Evolutionary conservation across 768 basidiomycete species (phyloP).

Genomic region (Trametes sanguinea): DNA sequence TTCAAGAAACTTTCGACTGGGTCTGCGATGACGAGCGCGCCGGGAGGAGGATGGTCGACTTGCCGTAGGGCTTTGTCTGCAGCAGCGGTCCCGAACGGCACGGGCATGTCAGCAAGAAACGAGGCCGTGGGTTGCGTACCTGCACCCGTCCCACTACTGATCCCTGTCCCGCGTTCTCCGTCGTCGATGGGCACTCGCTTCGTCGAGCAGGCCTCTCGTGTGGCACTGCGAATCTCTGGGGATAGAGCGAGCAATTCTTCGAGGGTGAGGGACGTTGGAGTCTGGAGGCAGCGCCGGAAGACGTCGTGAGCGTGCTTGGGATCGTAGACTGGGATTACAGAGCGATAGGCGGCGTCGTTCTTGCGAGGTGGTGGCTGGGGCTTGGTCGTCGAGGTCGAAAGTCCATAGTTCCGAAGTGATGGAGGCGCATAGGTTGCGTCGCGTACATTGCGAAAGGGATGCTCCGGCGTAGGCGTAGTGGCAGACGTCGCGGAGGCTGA

Average conservation of each 20-base stretch:
- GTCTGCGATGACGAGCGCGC: slow-evolving; percentile 11
- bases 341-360: slow-evolving; percentile 9
- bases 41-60: slow-evolving; percentile 1
- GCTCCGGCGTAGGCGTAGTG: slow-evolving; percentile 8
- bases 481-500: slow-evolving; percentile 6
- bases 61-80: background rate
- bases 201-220: no score
- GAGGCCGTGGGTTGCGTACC: background rate
- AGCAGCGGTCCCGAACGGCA: background rate
- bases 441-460: slow-evolving; percentile 12
- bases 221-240: no score
- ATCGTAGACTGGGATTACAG: background rate
- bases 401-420: slow-evolving; percentile 18
- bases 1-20: no score
- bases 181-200: no score
- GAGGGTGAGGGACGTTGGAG: no score
- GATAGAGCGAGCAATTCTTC: no score
- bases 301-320: background rate
- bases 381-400: background rate
- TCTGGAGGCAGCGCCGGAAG: no score
- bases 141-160: no score
- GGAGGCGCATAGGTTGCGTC: slow-evolving; percentile 8
- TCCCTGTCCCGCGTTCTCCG: no score
- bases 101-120: no score
- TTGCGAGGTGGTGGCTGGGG: background rate